phyloP scores from a whole-genome alignment of 768 basidiomycete genomes.

The Kwoniella shandongensis region DNA sequence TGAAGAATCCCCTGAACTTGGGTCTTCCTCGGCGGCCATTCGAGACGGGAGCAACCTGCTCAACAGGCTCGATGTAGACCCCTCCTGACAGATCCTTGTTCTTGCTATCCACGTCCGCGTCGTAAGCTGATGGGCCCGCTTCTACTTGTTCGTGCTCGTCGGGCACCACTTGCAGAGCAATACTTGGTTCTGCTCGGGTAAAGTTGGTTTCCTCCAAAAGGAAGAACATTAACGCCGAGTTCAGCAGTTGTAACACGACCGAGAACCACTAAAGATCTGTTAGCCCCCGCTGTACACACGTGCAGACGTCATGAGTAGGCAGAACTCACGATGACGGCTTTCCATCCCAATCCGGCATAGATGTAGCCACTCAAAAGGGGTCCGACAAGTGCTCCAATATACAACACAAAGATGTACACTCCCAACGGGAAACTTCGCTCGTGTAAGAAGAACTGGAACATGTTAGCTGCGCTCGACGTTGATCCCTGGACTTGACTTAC shows the following conservation, averaged over 20 bases:
- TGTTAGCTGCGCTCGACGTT: background rate
- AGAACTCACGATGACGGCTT: constrained; percentile 16
- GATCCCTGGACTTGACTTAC: background rate
- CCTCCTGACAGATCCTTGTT: background rate
- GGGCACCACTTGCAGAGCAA: background rate
- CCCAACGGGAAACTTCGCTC: constrained; percentile 12
- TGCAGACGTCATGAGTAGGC: background rate
- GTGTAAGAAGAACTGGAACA: constrained; percentile 6
- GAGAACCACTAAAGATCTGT: constrained; percentile 14
- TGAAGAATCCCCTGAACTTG: constrained; percentile 13
- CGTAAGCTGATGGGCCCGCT: background rate
- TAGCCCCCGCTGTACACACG: no score
- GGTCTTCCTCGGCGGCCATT: background rate
- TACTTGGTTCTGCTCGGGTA: constrained; percentile 1
- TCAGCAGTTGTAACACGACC: constrained; percentile 8
- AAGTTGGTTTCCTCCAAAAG: constrained; percentile 25
- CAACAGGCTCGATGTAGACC: background rate
- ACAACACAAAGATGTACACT: constrained; percentile 16
- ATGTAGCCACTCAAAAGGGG: constrained; percentile 20
- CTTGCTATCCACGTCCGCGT: background rate
- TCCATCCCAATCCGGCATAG: constrained; percentile 19
- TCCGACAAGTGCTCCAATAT: constrained; percentile 11
- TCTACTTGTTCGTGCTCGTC: background rate
- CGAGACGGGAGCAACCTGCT: background rate
- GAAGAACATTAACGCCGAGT: constrained; percentile 26